Percentiles rank a stretch among this genome's conserved stretches.
phyloP scores from a whole-genome alignment of 176 grass and related monocot species.

The Bonia amplexicaulis region DNA sequence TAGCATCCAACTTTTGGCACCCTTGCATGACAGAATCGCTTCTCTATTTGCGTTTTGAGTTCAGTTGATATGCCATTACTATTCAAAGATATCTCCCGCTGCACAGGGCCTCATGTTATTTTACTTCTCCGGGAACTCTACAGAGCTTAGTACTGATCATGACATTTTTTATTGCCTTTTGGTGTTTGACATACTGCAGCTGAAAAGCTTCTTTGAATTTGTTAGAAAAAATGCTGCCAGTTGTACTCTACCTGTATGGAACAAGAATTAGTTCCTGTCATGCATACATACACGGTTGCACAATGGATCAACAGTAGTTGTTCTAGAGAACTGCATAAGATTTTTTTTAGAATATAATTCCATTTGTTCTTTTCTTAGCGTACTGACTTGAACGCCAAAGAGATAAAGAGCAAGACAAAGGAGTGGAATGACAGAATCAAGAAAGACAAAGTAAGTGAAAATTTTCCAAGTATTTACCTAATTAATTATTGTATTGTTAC shows the following conservation, averaged over 20 bases:
- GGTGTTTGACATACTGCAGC: background rate
- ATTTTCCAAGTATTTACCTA: background rate
- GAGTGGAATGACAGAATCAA: slow-evolving; percentile 48
- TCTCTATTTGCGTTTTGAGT: background rate
- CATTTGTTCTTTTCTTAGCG: slow-evolving; percentile 22
- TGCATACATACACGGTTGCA: background rate
- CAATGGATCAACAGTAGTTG: background rate
- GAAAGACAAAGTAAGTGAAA: slow-evolving; percentile 40
- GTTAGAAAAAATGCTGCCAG: background rate
- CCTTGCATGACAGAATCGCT: background rate
- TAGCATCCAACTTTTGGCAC: background rate
- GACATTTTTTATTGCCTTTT: background rate
- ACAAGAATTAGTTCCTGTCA: background rate
- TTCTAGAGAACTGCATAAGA: background rate
- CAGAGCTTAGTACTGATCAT: background rate
- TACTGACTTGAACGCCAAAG: slow-evolving; percentile 20
- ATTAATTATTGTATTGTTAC: background rate
- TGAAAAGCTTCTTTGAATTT: background rate
- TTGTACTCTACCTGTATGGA: background rate
- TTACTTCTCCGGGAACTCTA: background rate
- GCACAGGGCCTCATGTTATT: background rate
- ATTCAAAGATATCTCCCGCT: background rate
- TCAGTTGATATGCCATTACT: background rate
- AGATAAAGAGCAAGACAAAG: slow-evolving; percentile 51
- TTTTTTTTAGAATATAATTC: background rate